phyloP scores from a whole-genome alignment of 1,284 basidiomycete genomes.

The Sporisorium exsertum region DNA sequence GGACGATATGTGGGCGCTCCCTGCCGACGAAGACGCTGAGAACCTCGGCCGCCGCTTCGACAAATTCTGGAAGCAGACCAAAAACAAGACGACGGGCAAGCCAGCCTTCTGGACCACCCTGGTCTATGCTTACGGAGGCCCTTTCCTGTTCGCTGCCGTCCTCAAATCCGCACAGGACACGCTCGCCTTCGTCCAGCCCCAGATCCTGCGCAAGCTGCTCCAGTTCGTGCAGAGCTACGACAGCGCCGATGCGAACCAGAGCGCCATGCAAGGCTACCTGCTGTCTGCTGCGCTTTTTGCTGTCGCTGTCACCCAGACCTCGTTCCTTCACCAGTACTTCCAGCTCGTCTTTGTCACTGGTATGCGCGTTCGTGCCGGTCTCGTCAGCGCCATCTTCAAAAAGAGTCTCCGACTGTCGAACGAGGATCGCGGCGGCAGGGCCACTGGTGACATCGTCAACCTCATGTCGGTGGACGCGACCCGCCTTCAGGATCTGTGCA shows the following conservation, averaged over 20 bases:
- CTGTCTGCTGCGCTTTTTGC: constrained; percentile 73
- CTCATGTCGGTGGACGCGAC: constrained; percentile 93
- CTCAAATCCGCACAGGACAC: constrained; percentile 55
- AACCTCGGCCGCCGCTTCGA: constrained; percentile 76
- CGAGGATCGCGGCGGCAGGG: constrained; percentile 82
- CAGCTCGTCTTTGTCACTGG: constrained; percentile 71
- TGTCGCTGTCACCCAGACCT: constrained; percentile 78
- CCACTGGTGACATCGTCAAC: constrained; percentile 85
- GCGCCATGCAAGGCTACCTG: constrained; percentile 56
- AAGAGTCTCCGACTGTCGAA: constrained; percentile 75
- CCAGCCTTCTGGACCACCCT: constrained; percentile 75
- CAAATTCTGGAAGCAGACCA: constrained; percentile 78
- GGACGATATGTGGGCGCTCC: constrained; percentile 84
- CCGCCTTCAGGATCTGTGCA: constrained; percentile 87
- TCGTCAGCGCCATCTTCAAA: constrained; percentile 89
- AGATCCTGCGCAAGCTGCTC: constrained; percentile 84
- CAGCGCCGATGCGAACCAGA: constrained; percentile 26
- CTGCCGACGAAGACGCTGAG: constrained; percentile 73
- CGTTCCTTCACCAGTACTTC: constrained; percentile 84
- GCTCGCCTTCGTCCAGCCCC: constrained; percentile 82
- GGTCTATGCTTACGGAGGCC: constrained; percentile 72
- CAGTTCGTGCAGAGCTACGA: constrained; percentile 74
- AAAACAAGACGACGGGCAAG: constrained; percentile 78
- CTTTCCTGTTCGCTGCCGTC: constrained; percentile 72
- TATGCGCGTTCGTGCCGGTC: constrained; percentile 83